Percentiles rank a stretch among this genome's conserved stretches.
These are phyloP conservation scores for Phaeoacremonium minimum DNA, from an alignment of 2,329 filamentous ascomycete genomes.

Conservation along the genomic window DNA sequence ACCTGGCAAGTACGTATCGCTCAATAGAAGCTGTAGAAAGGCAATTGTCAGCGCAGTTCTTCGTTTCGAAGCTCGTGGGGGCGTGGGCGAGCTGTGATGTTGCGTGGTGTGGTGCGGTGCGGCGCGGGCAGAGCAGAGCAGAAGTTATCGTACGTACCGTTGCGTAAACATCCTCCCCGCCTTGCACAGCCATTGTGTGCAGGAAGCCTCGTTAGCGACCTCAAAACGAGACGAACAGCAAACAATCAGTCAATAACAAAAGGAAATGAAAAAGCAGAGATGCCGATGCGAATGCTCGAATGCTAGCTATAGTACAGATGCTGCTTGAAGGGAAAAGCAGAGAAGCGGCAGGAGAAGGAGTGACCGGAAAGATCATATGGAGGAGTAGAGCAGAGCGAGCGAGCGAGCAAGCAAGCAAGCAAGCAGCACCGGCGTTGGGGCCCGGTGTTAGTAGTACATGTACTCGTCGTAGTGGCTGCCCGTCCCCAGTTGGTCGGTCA, in stretches of 20 bases:
- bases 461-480: too few relatives aligned
- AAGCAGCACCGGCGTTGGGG: too few relatives aligned
- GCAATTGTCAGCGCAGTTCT: slow-evolving; percentile 11
- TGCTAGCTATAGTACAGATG: slow-evolving; percentile 10
- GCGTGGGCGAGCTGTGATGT: too few relatives aligned
- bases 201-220: slow-evolving; percentile 7
- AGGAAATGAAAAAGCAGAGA: background rate
- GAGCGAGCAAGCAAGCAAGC: too few relatives aligned
- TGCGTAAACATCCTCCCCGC: slow-evolving; percentile 49
- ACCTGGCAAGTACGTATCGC: slow-evolving; percentile 91
- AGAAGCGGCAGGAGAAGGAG: slow-evolving; percentile 3
- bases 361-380: too few relatives aligned
- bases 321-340: slow-evolving; percentile 2
- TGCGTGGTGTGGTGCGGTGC: too few relatives aligned
- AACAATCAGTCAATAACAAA: slow-evolving; percentile 3
- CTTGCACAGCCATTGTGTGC: slow-evolving; percentile 30
- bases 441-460: too few relatives aligned
- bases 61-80: background rate
- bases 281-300: slow-evolving; percentile 8
- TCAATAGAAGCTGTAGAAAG: slow-evolving; percentile 73
- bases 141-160: slow-evolving; percentile 45
- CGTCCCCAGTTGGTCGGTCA: too few relatives aligned
- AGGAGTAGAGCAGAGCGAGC: slow-evolving; percentile 7
- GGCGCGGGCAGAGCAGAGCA: too few relatives aligned
- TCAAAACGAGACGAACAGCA: slow-evolving; percentile 6